Conservation (phyloP, 148 eudicot genomes). For the Gaultheria prostrata region DNA sequence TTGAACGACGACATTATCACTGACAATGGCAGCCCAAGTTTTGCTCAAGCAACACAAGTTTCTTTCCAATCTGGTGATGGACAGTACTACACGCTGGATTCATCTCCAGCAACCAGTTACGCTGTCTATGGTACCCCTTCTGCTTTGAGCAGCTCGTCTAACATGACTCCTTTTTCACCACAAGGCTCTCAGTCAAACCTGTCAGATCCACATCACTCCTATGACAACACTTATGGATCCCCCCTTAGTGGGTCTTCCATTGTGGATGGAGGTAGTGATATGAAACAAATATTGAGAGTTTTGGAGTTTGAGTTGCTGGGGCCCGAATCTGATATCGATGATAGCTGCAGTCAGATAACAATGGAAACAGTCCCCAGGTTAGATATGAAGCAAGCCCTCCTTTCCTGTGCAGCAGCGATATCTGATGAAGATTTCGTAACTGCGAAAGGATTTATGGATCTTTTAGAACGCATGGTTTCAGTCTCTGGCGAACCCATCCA, state of each 20-base stretch:
- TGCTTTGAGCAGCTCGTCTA: constrained; percentile 60
- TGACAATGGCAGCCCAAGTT: constrained; percentile 25
- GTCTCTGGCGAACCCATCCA: constrained; percentile 71
- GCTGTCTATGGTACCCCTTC: constrained; percentile 51
- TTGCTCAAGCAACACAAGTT: constrained; percentile 32
- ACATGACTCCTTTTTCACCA: constrained; percentile 60
- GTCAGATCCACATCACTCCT: constrained; percentile 57
- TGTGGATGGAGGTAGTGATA: constrained; percentile 46
- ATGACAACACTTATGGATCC: constrained; percentile 65
- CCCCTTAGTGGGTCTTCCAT: constrained; percentile 65
- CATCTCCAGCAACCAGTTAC: constrained; percentile 47
- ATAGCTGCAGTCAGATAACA: constrained; percentile 30
- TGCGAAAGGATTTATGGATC: constrained; percentile 43
- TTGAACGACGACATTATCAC: constrained; percentile 27
- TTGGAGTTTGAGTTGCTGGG: constrained; percentile 54
- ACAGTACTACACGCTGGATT: constrained; percentile 65
- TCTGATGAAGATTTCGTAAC: constrained; percentile 37
- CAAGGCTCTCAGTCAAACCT: constrained; percentile 64
- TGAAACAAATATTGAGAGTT: constrained; percentile 40
- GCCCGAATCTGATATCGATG: constrained; percentile 48
- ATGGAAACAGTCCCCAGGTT: constrained; percentile 41
- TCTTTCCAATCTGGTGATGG: constrained; percentile 45
- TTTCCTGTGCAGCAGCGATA: constrained; percentile 60
- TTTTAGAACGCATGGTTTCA: constrained; percentile 63
- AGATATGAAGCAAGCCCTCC: constrained; percentile 62